Base-by-base conservation (phyloP, 768 basidiomycete species). In the Naganishia kalamii region DNA sequence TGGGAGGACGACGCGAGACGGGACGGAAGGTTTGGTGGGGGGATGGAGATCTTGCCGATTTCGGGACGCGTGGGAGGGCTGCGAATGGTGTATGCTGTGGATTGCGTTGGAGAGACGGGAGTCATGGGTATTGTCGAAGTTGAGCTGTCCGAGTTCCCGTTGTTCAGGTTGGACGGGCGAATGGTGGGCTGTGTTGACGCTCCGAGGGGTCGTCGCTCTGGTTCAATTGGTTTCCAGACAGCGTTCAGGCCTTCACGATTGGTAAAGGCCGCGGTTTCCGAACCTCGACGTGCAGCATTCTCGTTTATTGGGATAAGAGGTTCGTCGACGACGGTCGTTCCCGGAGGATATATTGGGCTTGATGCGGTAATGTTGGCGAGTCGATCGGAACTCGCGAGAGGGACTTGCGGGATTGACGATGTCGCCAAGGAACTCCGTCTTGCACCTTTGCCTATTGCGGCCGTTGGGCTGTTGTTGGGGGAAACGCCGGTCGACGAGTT, bases 391-490 rank as follows among this genome's bases (percentile, higher is more conserved):
- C 54, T 57, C 7, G 54, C 21, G 4, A 25, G 48, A 6, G 54
- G 54, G 23, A 17, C 54, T 40, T 57, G 54, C 3, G 54, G 54
- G 21, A 57, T 40, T 10, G 54, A 33, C 21, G 54, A 57, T 4
- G 54, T 40, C 21, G 54, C 54, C 21, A 57, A 35, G 4, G 54
- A 57, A 21, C 54, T 57, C 40, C 54, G 54, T 21, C 54, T 21
- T 37, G 33, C 54, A 23, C 21, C 35, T 41, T 32, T 57, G 13
- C 35, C 13, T 1, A 23, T 21, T 23, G 33, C 37, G 13, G 54
- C 35, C n/a, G 54, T 37, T 11, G 54, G 54, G 37, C 54, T 57
- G 7, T 35, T 57, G 3, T 33, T 33, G 8, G 54, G 40, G 2
- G 37, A 13, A 6, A 21, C 54, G 13, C 19, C 30, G 27, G 54